Conservation (phyloP, 1,284 basidiomycete genomes). For the Melanopsichium pennsylvanicum region DNA sequence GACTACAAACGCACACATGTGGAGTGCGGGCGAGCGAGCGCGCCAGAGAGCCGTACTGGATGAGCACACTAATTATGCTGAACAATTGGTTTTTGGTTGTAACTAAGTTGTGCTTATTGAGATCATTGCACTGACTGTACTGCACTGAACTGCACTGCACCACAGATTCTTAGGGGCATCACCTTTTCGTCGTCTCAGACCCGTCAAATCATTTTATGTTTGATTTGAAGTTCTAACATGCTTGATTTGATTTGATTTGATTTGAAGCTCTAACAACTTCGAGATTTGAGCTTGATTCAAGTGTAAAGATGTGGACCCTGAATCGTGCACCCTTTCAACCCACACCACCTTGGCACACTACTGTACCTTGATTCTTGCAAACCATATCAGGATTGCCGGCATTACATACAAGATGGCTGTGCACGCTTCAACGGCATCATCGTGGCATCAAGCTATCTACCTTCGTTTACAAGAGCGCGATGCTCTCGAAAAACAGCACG, state of each 20-base stretch:
- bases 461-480: constrained; percentile 53
- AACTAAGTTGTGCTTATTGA: too few species aligned
- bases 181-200: background rate
- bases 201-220: background rate
- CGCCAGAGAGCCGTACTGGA: too few species aligned
- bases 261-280: background rate
- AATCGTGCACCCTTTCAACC: background rate
- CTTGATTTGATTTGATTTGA: too few species aligned
- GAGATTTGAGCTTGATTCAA: background rate
- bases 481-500: constrained; percentile 48
- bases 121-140: background rate
- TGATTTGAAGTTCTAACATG: background rate
- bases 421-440: constrained; percentile 16
- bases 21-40: constrained; percentile 4
- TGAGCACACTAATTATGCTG: too few species aligned
- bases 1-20: constrained; percentile 5
- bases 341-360: too few species aligned
- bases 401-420: constrained; percentile 2
- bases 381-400: too few species aligned
- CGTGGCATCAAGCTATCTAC: constrained; percentile 54
- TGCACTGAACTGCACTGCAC: background rate
- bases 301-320: constrained; percentile 13
- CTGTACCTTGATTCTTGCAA: too few species aligned
- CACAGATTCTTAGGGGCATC: background rate
- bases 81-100: too few species aligned